These are phyloP conservation scores for Colletotrichum siamense DNA, from an alignment of 2,329 filamentous ascomycete species.

Conservation along the genomic window DNA sequence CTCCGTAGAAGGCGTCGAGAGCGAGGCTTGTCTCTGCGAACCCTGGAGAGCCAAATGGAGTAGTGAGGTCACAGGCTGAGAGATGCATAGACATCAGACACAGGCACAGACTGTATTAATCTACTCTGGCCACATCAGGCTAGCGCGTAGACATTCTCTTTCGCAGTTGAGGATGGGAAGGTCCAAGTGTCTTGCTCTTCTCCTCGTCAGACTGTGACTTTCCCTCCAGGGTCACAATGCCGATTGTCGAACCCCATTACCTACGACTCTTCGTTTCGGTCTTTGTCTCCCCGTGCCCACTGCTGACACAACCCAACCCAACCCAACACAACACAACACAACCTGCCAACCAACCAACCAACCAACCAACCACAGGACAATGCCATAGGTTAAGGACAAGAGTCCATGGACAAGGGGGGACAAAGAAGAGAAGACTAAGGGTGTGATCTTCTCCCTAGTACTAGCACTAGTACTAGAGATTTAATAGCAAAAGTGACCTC, in stretches of 20 bases:
- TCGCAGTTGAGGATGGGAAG: neutral
- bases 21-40: neutral
- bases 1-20: neutral
- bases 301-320: neutral
- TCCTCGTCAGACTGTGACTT: neutral
- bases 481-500: too few species aligned
- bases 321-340: neutral
- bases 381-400: neutral
- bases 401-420: neutral
- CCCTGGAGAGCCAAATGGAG: neutral
- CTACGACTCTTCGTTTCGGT: neutral
- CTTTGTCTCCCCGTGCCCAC: neutral
- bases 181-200: neutral
- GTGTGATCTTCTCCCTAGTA: too few species aligned
- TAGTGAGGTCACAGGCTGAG: neutral
- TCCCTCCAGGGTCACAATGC: neutral
- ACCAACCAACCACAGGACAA: neutral
- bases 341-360: neutral
- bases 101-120: neutral
- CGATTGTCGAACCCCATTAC: neutral
- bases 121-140: neutral
- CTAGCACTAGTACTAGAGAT: too few species aligned
- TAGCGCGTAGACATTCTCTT: neutral
- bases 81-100: neutral
- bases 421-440: neutral